A percentile compares a stretch with the other conserved stretches of the same genome.
These are phyloP conservation scores for Linnemannia zychae DNA, from an alignment of 192 early-diverging fungal genomes.

Conservation along the genomic window DNA sequence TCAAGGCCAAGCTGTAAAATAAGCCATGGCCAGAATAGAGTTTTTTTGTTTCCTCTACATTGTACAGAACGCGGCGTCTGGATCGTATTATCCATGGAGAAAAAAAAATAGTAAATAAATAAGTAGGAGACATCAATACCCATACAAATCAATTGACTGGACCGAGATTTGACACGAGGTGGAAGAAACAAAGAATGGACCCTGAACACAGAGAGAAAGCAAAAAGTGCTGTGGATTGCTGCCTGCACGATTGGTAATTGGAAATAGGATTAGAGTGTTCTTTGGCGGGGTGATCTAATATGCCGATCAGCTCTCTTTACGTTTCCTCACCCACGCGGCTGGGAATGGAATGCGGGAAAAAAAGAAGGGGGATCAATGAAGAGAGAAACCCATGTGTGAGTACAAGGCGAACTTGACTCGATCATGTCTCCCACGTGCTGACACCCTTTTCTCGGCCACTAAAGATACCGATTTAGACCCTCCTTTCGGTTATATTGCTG, in stretches of 20 bases:
- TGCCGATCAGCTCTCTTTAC: neutral
- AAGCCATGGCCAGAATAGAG: neutral
- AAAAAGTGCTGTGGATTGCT: neutral
- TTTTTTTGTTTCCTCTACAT: neutral
- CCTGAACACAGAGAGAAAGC: neutral
- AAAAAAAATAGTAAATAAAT: neutral
- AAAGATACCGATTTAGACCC: too few species aligned
- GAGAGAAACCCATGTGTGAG: too few species aligned
- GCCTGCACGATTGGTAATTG: neutral
- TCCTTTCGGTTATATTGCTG: too few species aligned
- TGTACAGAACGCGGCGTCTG: neutral
- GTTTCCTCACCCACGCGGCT: neutral
- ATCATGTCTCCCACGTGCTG: neutral
- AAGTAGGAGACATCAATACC: neutral
- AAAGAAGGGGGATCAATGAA: too few species aligned
- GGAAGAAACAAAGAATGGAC: neutral
- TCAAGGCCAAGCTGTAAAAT: slow-evolving; percentile 7
- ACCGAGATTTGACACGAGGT: neutral
- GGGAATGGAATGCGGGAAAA: neutral
- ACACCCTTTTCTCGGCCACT: too few species aligned
- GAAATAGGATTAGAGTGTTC: neutral
- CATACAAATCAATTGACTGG: neutral
- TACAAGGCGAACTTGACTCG: too few species aligned
- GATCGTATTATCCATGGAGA: neutral
- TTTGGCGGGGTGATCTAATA: neutral